Evolutionary conservation across 805 yeast species (phyloP).

Genomic region (Wickerhamomyces pijperi): DNA sequence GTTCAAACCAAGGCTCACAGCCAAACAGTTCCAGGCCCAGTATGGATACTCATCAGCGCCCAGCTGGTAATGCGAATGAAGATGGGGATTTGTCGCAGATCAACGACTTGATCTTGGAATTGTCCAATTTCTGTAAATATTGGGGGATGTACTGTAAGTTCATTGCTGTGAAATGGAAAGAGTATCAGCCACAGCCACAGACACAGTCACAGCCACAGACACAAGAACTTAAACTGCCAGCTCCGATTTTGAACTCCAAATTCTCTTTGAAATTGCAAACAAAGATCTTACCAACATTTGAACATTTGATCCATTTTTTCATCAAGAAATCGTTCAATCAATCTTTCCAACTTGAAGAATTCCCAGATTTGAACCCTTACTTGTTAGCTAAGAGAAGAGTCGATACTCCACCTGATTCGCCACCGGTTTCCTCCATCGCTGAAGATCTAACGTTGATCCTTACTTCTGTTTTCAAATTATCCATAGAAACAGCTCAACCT

Average conservation of each 20-base stretch:
- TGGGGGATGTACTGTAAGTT: conserved; percentile 79
- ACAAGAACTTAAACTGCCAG: conserved; percentile 31
- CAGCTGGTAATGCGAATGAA: conserved; percentile 8
- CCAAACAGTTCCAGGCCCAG: background rate
- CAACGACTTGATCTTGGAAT: conserved; percentile 58
- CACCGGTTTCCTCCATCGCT: conserved; percentile 71
- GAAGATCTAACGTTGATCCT: conserved; percentile 76
- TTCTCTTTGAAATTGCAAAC: conserved; percentile 44
- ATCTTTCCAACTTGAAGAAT: conserved; percentile 68
- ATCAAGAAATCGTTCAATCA: conserved; percentile 72
- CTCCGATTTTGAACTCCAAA: conserved; percentile 39
- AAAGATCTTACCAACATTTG: conserved; percentile 51
- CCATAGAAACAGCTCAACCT: conserved; percentile 61
- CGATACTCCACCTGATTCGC: conserved; percentile 37
- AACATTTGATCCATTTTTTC: conserved; percentile 51
- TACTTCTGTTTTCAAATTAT: conserved; percentile 53
- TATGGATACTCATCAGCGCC: background rate
- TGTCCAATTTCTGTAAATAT: conserved; percentile 67
- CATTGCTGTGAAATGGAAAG: conserved; percentile 57
- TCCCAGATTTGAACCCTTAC: conserved; percentile 43
- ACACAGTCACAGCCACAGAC: conserved; percentile 1
- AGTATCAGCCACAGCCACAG: conserved; percentile 21
- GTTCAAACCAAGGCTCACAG: background rate
- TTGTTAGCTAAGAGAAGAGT: conserved; percentile 16
- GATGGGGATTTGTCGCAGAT: conserved; percentile 46